Percentiles rank a stretch among this genome's conserved stretches.
These are phyloP conservation scores for Penicillium atrosanguineum DNA, from an alignment of 495 filamentous ascomycete genomes.

Conservation along the genomic window DNA sequence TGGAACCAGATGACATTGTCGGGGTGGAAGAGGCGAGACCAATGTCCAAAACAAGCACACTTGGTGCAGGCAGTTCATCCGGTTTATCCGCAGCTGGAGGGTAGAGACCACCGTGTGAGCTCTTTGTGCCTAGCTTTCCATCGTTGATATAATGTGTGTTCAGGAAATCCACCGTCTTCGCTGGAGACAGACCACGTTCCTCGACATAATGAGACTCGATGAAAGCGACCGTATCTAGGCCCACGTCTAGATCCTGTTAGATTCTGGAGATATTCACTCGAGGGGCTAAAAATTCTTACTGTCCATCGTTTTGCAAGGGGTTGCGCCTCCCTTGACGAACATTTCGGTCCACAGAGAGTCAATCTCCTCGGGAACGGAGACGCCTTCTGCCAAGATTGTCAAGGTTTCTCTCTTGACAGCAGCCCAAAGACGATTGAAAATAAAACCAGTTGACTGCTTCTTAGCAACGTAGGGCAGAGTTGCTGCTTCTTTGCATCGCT, in stretches of 20 bases:
- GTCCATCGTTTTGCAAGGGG: constrained; percentile 34
- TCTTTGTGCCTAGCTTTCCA: constrained; percentile 32
- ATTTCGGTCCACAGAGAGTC: constrained; percentile 44
- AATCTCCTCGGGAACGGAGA: constrained; percentile 41
- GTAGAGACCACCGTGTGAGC: constrained; percentile 28
- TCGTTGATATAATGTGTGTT: constrained; percentile 39
- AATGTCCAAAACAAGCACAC: constrained; percentile 23
- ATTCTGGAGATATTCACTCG: not conserved
- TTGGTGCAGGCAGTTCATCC: not conserved
- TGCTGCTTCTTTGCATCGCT: constrained; percentile 35
- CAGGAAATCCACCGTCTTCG: constrained; percentile 38
- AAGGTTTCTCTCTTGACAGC: constrained; percentile 52
- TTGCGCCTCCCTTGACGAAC: constrained; percentile 26
- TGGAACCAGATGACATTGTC: constrained; percentile 16
- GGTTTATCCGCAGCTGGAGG: constrained; percentile 1
- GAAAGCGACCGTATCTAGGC: constrained; percentile 51
- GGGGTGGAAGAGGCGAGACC: constrained; percentile 22
- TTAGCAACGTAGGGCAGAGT: constrained; percentile 40
- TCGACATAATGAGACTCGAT: constrained; percentile 44
- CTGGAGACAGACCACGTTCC: constrained; percentile 38
- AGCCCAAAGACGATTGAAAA: constrained; percentile 53
- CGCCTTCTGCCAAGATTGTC: constrained; percentile 45
- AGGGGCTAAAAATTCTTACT: constrained; percentile 13
- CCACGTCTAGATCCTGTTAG: constrained; percentile 31
- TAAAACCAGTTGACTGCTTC: constrained; percentile 48